Evolutionary conservation across 164 flowering plant species (phyloP).

Genomic region (Tinospora cordifolia): DNA sequence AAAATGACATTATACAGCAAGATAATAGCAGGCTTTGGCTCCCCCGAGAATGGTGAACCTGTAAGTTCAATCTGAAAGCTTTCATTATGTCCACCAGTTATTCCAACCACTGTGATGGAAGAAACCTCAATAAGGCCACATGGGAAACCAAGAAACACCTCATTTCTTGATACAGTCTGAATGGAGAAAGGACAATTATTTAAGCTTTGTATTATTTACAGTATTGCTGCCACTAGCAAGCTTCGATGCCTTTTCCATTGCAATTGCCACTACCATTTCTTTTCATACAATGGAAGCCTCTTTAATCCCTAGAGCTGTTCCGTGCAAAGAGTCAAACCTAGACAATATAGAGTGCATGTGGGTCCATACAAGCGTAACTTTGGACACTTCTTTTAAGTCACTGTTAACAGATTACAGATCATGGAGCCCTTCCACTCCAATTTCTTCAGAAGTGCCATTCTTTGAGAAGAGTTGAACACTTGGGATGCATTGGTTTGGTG

Average conservation of each 20-base stretch:
- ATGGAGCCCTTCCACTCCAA: slow-evolving; percentile 48
- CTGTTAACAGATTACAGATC: slow-evolving; percentile 33
- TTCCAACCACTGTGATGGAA: slow-evolving; percentile 66
- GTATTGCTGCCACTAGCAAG: slow-evolving; percentile 1
- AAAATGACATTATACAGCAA: slow-evolving; percentile 58
- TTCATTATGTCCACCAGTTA: slow-evolving; percentile 40
- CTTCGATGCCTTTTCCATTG: slow-evolving; percentile 30
- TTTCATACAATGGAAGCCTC: slow-evolving; percentile 76
- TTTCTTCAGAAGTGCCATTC: slow-evolving; percentile 19
- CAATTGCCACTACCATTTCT: slow-evolving; percentile 36
- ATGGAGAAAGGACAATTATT: slow-evolving; percentile 46
- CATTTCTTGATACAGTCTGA: slow-evolving; percentile 16
- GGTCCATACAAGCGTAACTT: slow-evolving; percentile 48
- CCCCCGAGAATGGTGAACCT: slow-evolving; percentile 37
- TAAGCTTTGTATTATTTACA: slow-evolving; percentile 9
- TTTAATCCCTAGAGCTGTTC: slow-evolving; percentile 66
- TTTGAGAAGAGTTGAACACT: slow-evolving; percentile 8
- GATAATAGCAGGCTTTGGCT: slow-evolving; percentile 42
- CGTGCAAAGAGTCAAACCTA: slow-evolving; percentile 68
- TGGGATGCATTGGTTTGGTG: slow-evolving; percentile 25
- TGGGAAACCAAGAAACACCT: slow-evolving; percentile 49
- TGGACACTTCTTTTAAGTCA: slow-evolving; percentile 35
- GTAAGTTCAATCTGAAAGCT: slow-evolving; percentile 62
- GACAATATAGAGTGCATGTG: slow-evolving; percentile 50
- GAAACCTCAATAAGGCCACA: slow-evolving; percentile 84